A percentile compares a stretch with the other conserved stretches of the same genome.
These are phyloP conservation scores for Termitomyces sp. DNA, from an alignment of 768 basidiomycete species.

Conservation along the genomic window DNA sequence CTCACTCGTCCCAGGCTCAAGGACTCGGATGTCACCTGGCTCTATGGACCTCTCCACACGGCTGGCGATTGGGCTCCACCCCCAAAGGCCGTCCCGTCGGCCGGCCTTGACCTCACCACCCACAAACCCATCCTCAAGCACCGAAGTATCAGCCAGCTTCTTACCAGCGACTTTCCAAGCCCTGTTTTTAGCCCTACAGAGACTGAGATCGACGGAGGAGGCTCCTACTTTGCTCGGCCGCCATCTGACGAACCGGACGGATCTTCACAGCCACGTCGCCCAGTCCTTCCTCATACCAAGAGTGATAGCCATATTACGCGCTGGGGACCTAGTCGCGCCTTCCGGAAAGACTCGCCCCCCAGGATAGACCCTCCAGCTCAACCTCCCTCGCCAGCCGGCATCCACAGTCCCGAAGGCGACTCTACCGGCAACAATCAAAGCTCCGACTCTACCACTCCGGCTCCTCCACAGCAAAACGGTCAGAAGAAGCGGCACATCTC, in stretches of 20 bases:
- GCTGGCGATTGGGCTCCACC: slow-evolving; percentile 69
- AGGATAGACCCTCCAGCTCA: slow-evolving; percentile 41
- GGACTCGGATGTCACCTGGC: slow-evolving; percentile 98
- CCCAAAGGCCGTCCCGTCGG: slow-evolving; percentile 37
- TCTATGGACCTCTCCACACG: slow-evolving; percentile 95
- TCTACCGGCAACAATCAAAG: slow-evolving; percentile 10
- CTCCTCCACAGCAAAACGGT: neutral
- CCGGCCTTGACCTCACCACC: slow-evolving; percentile 42
- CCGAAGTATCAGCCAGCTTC: slow-evolving; percentile 85
- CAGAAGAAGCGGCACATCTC: slow-evolving; percentile 84
- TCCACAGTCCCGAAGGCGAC: slow-evolving; percentile 17
- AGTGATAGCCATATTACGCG: slow-evolving; percentile 79
- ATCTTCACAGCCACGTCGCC: slow-evolving; percentile 32
- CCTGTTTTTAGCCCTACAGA: slow-evolving; percentile 59
- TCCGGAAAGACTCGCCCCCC: slow-evolving; percentile 68
- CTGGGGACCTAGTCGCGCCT: slow-evolving; percentile 41
- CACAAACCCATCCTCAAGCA: slow-evolving; percentile 94
- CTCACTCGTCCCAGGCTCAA: slow-evolving; percentile 68
- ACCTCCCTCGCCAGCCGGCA: slow-evolving; percentile 7
- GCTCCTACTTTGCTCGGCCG: neutral
- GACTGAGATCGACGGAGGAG: slow-evolving; percentile 49
- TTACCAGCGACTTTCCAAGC: slow-evolving; percentile 67
- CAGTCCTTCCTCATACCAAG: slow-evolving; percentile 73
- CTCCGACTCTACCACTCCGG: slow-evolving; percentile 8
- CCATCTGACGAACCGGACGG: slow-evolving; percentile 6